Base-by-base conservation (phyloP, 2,329 filamentous ascomycete genomes). In the Penicillium sp. region DNA sequence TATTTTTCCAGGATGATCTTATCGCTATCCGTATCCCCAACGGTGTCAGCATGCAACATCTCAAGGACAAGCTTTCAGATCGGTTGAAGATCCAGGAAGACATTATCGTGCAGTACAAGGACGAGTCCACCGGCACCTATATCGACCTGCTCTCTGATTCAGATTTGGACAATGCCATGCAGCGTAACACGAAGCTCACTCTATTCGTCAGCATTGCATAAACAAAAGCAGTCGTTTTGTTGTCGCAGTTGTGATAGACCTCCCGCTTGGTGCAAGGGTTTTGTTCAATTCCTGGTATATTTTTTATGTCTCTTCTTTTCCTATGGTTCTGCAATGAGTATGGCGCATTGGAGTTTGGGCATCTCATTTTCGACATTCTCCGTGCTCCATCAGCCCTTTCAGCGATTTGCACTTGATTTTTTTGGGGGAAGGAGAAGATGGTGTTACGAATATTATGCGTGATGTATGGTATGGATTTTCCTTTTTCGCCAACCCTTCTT, bases 1-100 rank as follows among this genome's bases (percentile, higher is more conserved):
- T 97, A 53, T 95, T 90, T 78, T 97, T 91, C 78, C 90, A 93
- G 63, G 89, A 93, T 59, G 93, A 97, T 64, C 86, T 96, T 55
- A 93, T 97, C 64, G 90, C 95, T 45, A 92, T 99, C 68, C 88
- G 93, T 33, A 91, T 98, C 54, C 89, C 93, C 0, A 84, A 84
- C 1, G 90, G 96, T 53, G 91, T 96, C 67, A 84, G 84, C 53
- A 95, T 88, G 73, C 80, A 84, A 52, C 89, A 91, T 59, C 82
- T 99, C 9, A 88, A 89, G 66, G 88, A 92, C 63, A 96, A 95
- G 76, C 86, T 98, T 58, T 84, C 86, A 49, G 91, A 97, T 66
- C 85, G 95, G 45, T 83, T 96, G 63, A 92, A 92, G 77, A 83
- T 96, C 50, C 80, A 84, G 10, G 87, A 90, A n/a, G 84, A 89